Base-by-base conservation (phyloP, 495 filamentous ascomycete genomes). In the Xylaria nigripes region DNA sequence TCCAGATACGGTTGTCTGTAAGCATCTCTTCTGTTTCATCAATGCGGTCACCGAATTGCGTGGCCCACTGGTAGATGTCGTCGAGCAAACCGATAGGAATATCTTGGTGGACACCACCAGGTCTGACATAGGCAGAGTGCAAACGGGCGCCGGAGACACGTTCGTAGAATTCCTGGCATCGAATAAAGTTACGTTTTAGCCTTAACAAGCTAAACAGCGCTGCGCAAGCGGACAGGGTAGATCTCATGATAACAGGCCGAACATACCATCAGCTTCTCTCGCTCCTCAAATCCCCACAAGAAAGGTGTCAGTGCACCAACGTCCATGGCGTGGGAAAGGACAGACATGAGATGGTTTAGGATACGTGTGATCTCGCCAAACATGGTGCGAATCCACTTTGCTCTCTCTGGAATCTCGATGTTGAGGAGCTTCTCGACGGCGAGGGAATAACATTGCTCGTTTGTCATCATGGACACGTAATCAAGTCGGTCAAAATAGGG, bases 401-500 rank as follows among this genome's bases (percentile, higher is more conserved):
- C 94, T 56, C 94, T 79, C 45, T 90, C 86, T 24, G 94, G 94
- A 61, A 99, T 88, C 66, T 99, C 94, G 61, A 99, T 79, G 74
- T 99, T 99, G 64, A 99, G 73, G 47, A 99, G 79, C 82, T 97
- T 99, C 79, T 99, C 94, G 49, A 96, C 91, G 32, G 88, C 94
- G 50, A 99, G 76, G 12, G 89, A 81, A 70, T 86, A 99, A 64
- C 92, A 96, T 74, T 99, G 94, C 78, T 99, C 94, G 72, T 96
- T 96, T 58, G 93, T 97, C 93, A 97, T 98, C 94, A 99, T 99
- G 68, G 90, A 95, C 52, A 96, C 92, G 70, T 99, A 99, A 70
- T 99, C 94, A 69, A 99, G 76, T 56, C 94, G 87, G 75, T 99
- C 94, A 68, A 99, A 99, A 76, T 99, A 99, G 29, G 94, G 94